Percentiles rank a stretch among this genome's conserved stretches.
These are phyloP conservation scores for Rasamsonia emersonii DNA, from an alignment of 2,329 filamentous ascomycete genomes.

Conservation along the genomic window DNA sequence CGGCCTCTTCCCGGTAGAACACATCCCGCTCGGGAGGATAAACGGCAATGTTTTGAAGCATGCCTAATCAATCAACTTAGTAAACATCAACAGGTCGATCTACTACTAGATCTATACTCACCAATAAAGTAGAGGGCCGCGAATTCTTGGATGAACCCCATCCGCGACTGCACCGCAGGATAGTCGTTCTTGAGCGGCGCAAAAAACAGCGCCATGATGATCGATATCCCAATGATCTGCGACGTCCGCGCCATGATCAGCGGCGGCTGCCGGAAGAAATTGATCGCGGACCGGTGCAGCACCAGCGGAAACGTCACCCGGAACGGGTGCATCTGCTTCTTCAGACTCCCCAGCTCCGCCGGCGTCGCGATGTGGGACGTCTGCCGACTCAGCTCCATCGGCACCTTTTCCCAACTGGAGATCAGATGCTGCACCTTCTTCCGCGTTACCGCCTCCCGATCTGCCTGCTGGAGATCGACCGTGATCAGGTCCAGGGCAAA, in stretches of 20 bases:
- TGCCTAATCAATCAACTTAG: conserved; percentile 41
- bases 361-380: conserved; percentile 52
- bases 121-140: conserved; percentile 43
- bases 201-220: conserved; percentile 61
- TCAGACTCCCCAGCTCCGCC: conserved; percentile 61
- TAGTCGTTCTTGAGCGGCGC: conserved; percentile 62
- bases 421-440: conserved; percentile 55
- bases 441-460: conserved; percentile 54
- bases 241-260: conserved; percentile 57
- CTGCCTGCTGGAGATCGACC: conserved; percentile 60
- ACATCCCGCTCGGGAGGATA: conserved; percentile 66
- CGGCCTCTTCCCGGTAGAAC: conserved; percentile 68
- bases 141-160: conserved; percentile 66
- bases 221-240: conserved; percentile 56
- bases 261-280: conserved; percentile 58
- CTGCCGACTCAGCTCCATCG: conserved; percentile 14
- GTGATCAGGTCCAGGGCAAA: conserved; percentile 71
- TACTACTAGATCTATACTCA: conserved; percentile 8
- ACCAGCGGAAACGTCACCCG: conserved; percentile 57
- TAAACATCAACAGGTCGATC: neutral
- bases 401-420: conserved; percentile 43
- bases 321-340: conserved; percentile 55
- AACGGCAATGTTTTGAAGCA: conserved; percentile 70
- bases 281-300: conserved; percentile 58
- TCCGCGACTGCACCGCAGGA: conserved; percentile 60